phyloP scores from a whole-genome alignment of 2,329 filamentous ascomycete species.

The Phyllosticta capitalensis region DNA sequence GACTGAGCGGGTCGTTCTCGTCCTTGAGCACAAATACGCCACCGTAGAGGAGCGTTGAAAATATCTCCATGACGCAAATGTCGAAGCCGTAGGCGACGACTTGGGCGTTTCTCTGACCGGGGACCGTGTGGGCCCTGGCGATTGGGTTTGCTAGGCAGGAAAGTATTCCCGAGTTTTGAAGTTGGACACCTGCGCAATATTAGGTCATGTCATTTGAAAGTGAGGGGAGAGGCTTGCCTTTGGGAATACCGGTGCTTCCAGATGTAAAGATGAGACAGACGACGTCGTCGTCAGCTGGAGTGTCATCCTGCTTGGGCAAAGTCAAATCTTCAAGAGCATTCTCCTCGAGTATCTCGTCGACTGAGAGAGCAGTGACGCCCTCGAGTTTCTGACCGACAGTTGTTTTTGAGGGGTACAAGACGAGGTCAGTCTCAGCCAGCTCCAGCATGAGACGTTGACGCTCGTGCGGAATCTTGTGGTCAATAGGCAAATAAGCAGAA shows the following conservation, averaged over 20 bases:
- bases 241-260: constrained; percentile 9
- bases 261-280: constrained; percentile 9
- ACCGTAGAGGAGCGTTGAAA: constrained; percentile 10
- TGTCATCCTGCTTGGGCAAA: neutral
- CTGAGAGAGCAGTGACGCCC: neutral
- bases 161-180: constrained; percentile 7
- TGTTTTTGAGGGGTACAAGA: constrained; percentile 1
- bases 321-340: neutral
- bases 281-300: neutral
- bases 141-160: constrained; percentile 6
- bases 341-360: neutral
- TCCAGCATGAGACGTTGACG: constrained; percentile 6
- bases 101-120: constrained; percentile 10
- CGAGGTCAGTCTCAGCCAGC: neutral
- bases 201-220: neutral
- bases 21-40: constrained; percentile 11
- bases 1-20: constrained; percentile 4
- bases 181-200: neutral
- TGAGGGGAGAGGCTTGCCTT: neutral
- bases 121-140: constrained; percentile 6
- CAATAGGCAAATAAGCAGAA: constrained; percentile 10
- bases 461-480: constrained; percentile 8
- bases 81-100: constrained; percentile 12
- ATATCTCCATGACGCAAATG: constrained; percentile 11
- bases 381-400: neutral